Evolutionary conservation across 2,329 filamentous ascomycete genomes (phyloP).

Genomic region (Volutella citrinella): DNA sequence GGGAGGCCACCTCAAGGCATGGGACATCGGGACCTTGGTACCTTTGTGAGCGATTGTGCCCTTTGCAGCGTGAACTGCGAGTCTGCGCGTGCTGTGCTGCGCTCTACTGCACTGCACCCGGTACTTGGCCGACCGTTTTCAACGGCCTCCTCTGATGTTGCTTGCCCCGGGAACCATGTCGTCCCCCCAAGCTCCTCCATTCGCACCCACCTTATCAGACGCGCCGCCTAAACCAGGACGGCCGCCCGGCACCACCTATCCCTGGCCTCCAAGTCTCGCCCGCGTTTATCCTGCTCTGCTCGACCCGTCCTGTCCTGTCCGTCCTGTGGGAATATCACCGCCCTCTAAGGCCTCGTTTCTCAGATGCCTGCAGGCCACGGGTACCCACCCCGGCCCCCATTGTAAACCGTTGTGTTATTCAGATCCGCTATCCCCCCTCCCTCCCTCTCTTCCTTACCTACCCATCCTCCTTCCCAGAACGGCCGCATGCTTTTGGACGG

Average conservation of each 20-base stretch:
- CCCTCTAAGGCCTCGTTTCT: slow-evolving; percentile 17
- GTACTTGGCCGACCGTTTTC: slow-evolving; percentile 24
- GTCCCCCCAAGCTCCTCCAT: too few species aligned
- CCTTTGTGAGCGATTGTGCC: too few species aligned
- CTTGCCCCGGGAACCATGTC: slow-evolving; percentile 24
- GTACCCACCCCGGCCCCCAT: slow-evolving; percentile 21
- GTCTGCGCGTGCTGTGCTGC: slow-evolving; percentile 8
- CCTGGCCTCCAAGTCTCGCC: slow-evolving; percentile 12
- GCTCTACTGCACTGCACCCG: slow-evolving; percentile 21
- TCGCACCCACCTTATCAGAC: slow-evolving; percentile 23
- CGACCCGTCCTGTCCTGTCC: slow-evolving; percentile 8
- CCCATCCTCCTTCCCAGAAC: slow-evolving; percentile 47
- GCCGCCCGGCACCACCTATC: slow-evolving; percentile 17
- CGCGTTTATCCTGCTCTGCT: slow-evolving; percentile 10
- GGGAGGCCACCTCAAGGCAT: too few species aligned
- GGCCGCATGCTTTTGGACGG: slow-evolving; percentile 41
- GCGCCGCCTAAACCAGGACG: slow-evolving; percentile 17
- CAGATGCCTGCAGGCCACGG: slow-evolving; percentile 19
- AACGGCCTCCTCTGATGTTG: slow-evolving; percentile 23
- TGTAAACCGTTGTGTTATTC: slow-evolving; percentile 22
- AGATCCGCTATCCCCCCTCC: slow-evolving; percentile 26
- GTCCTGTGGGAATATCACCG: slow-evolving; percentile 18
- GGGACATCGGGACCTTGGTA: too few species aligned
- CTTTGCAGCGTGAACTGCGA: too few species aligned
- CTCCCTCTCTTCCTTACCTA: too few species aligned